phyloP scores from a whole-genome alignment of 2,329 filamentous ascomycete genomes.

The Alternaria burnsii region DNA sequence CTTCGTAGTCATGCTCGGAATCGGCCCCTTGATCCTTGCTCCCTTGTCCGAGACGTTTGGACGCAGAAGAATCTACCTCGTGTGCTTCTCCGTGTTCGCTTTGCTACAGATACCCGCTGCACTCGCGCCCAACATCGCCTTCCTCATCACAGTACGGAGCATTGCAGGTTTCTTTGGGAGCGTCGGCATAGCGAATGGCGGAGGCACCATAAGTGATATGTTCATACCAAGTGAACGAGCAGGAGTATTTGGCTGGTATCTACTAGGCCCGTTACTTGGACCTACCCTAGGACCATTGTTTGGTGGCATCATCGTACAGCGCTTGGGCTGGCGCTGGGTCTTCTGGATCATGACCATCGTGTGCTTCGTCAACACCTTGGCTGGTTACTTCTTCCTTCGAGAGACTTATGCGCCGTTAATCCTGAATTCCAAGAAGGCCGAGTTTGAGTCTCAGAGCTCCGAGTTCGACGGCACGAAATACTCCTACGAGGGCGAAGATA shows the following conservation, averaged over 20 bases:
- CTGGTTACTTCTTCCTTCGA: conserved; percentile 55
- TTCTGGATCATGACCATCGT: conserved; percentile 59
- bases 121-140: conserved; percentile 57
- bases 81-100: conserved; percentile 56
- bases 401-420: conserved; percentile 57
- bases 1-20: conserved; percentile 60
- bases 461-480: conserved; percentile 46
- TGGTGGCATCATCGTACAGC: conserved; percentile 56
- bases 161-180: conserved; percentile 61
- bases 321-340: conserved; percentile 58
- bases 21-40: conserved; percentile 58
- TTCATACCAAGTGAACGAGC: conserved; percentile 58
- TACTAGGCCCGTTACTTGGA: conserved; percentile 56
- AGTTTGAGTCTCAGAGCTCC: conserved; percentile 42
- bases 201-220: conserved; percentile 63
- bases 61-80: conserved; percentile 55
- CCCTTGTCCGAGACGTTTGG: conserved; percentile 60
- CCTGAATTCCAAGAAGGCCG: conserved; percentile 46
- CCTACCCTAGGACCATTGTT: conserved; percentile 55
- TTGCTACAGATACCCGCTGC: conserved; percentile 59
- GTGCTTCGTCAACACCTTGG: conserved; percentile 52
- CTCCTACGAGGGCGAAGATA: conserved; percentile 55
- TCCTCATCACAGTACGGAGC: conserved; percentile 56
- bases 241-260: conserved; percentile 57
- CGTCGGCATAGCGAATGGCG: conserved; percentile 61